Evolutionary conservation across 192 early-diverging fungal species (phyloP).

Genomic region (Geranomyces variabilis): DNA sequence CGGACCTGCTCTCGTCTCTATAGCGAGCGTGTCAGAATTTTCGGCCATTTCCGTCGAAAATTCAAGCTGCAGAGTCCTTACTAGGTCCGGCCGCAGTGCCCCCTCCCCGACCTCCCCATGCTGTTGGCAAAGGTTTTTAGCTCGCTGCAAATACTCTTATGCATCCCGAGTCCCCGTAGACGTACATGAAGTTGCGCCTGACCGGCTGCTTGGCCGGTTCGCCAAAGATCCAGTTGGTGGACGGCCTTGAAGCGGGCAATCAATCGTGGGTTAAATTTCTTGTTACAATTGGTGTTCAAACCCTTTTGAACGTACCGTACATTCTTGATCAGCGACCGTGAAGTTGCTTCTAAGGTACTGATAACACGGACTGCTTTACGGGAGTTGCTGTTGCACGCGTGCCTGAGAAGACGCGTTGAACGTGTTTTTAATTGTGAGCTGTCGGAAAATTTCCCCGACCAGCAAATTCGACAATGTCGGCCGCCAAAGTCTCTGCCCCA

Average conservation of each 20-base stretch:
- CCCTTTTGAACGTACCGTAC: too few relatives aligned
- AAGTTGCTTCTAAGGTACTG: too few relatives aligned
- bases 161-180: not conserved
- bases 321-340: too few relatives aligned
- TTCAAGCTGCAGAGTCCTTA: not conserved
- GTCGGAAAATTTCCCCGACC: too few relatives aligned
- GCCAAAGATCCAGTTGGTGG: constrained; percentile 60
- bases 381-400: too few relatives aligned
- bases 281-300: too few relatives aligned
- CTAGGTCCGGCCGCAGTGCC: constrained; percentile 33
- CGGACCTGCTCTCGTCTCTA: constrained; percentile 15
- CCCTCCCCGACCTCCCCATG: constrained; percentile 34
- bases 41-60: too few relatives aligned
- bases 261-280: too few relatives aligned
- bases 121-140: constrained; percentile 3
- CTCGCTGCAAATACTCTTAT: not conserved
- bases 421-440: too few relatives aligned
- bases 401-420: too few relatives aligned
- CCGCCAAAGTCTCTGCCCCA: constrained; percentile 12
- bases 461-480: not conserved
- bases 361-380: too few relatives aligned
- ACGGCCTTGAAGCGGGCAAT: constrained; percentile 33
- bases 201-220: constrained; percentile 55
- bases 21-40: too few relatives aligned
- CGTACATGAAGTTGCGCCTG: constrained; percentile 45